A percentile compares a stretch with the other conserved stretches of the same genome.
phyloP scores from a whole-genome alignment of 257 asterid species.

The Solanum neorickii region DNA sequence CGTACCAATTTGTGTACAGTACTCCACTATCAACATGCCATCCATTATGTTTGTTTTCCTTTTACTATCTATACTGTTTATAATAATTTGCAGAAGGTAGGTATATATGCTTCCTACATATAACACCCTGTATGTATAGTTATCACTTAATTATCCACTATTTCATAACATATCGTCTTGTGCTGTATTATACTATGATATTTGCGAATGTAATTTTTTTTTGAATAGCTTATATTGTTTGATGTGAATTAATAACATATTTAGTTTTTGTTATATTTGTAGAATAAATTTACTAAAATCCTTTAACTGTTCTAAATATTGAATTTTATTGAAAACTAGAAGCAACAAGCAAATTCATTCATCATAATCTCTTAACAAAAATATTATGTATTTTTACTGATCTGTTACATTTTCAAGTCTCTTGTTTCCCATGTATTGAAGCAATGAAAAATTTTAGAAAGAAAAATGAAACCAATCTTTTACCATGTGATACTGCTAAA shows the following conservation, averaged over 20 bases:
- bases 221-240: neutral
- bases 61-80: rapidly evolving
- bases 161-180: neutral
- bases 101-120: neutral
- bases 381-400: neutral
- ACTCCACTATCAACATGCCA: too few relatives aligned
- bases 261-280: neutral
- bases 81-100: neutral
- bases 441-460: neutral
- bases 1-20: too few relatives aligned
- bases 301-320: too few relatives aligned
- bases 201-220: neutral
- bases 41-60: too few relatives aligned
- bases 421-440: neutral
- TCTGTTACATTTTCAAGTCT: neutral
- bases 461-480: neutral
- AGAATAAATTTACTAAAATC: too few relatives aligned
- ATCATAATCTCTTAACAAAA: neutral
- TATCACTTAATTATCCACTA: neutral
- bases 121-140: neutral
- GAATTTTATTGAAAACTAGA: neutral
- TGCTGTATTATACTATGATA: neutral
- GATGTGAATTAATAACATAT: neutral
- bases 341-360: neutral
- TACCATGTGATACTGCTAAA: neutral